Evolutionary conservation across 306 rosid genomes (phyloP), one percentile per base, ranked within the genome.

Genomic region (Ceratonia siliqua): DNA sequence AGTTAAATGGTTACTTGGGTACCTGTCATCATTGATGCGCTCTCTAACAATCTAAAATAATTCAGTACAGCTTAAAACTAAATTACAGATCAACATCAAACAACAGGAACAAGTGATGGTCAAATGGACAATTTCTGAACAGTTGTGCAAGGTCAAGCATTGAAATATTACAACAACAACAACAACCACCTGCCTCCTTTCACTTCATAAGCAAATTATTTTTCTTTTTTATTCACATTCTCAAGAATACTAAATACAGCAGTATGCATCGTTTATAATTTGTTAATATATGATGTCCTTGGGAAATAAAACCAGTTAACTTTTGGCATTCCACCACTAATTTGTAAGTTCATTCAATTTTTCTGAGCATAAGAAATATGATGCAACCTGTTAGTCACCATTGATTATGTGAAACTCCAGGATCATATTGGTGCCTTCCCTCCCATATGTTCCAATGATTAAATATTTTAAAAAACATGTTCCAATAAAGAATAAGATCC

Each of bases 321-420:
- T 17, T 63, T 50, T 50, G 21, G 28, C 61, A 50, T 55, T 67
- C 17, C 46, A 30, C n/a, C 30, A 58, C 15, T n/a, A 68, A 69
- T 11, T 56, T 6, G 12, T 14, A 21, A 14, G 69, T 76, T 67
- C 52, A 55, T 12, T 15, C 11, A 20, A 50, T 48, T 28, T 33
- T 45, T 27, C 73, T 43, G 8, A 32, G 83, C 62, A 55, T 20
- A 58, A 68, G 53, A 5, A 55, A 57, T 22, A 72, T 45, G 46
- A 63, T 63, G 33, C 50, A 77, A 57, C 45, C 54, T 75, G 33
- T 54, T 20, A 56, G 33, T 72, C 74, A 76, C 48, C 28, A 66
- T 38, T 18, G 39, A 53, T 38, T 39, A 62, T 38, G 43, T 22
- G 70, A 38, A 62, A 62, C 55, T 62, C 45, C 33, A 75, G 33